phyloP scores from a whole-genome alignment of 768 basidiomycete genomes.

The Suillus occidentalis region DNA sequence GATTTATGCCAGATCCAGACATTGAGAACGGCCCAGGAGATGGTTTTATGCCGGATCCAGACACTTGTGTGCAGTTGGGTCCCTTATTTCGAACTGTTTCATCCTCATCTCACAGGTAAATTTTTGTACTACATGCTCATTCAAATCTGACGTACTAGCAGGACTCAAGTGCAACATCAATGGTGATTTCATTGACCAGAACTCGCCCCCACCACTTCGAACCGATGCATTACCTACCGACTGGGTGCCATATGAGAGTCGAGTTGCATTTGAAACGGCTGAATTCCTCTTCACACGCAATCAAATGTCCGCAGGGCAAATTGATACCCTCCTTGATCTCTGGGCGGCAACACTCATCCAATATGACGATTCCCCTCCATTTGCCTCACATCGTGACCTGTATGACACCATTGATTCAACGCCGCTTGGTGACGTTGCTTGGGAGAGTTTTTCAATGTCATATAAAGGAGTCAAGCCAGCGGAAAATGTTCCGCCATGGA shows the following conservation, averaged over 20 bases:
- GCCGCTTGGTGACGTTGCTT: conserved; percentile 26
- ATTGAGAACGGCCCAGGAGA: no score
- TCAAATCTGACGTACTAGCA: conserved; percentile 7
- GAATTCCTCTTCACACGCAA: conserved; percentile 20
- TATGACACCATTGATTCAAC: conserved; percentile 28
- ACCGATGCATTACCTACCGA: background rate
- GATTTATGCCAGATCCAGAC: no score
- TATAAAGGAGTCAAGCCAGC: conserved; percentile 19
- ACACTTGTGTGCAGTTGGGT: background rate
- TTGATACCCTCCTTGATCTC: conserved; percentile 20
- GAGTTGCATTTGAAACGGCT: conserved; percentile 18
- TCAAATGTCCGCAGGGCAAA: conserved; percentile 22
- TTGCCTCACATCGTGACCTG: conserved; percentile 20
- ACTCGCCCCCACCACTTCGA: conserved; percentile 5
- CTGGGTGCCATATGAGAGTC: conserved; percentile 16
- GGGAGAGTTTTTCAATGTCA: conserved; percentile 23
- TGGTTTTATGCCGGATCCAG: no score
- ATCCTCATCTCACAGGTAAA: conserved; percentile 6
- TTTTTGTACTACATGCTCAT: background rate
- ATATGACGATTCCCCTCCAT: conserved; percentile 21
- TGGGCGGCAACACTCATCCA: conserved; percentile 18
- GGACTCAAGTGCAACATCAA: conserved; percentile 6
- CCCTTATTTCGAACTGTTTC: background rate
- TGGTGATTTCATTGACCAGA: conserved; percentile 1
- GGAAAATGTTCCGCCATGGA: conserved; percentile 25